These are phyloP conservation scores for Flaveria robusta DNA, from an alignment of 129 eudicot genomes.

Conservation along the genomic window DNA sequence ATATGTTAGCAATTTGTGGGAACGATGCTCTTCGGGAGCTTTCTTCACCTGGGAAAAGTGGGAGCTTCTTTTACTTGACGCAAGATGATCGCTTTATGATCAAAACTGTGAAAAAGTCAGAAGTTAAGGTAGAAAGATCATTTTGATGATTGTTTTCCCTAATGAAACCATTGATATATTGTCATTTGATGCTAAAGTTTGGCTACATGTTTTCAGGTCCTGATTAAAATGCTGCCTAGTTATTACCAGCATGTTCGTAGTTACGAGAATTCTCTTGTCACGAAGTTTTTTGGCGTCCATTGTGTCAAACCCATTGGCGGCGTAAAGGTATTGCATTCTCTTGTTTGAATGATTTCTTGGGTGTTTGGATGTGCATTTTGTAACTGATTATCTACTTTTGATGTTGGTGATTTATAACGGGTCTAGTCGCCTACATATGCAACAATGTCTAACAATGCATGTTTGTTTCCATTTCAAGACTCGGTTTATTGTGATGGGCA, in stretches of 20 bases:
- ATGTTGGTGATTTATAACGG: too few relatives aligned
- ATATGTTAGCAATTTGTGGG: constrained; percentile 95
- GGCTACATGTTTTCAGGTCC: constrained; percentile 51
- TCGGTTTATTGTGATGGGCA: constrained; percentile 95
- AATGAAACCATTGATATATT: constrained; percentile 2
- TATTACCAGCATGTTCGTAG: constrained; percentile 83
- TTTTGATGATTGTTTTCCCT: background rate
- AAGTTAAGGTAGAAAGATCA: constrained; percentile 76
- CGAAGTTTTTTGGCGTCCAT: constrained; percentile 91
- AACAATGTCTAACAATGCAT: background rate
- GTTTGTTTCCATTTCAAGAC: constrained; percentile 46
- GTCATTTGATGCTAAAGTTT: constrained; percentile 22
- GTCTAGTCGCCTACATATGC: background rate
- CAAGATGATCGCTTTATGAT: constrained; percentile 97
- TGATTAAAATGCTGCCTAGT: constrained; percentile 88
- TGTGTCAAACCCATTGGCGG: constrained; percentile 98
- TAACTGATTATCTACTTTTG: background rate
- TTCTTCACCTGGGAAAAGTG: constrained; percentile 98
- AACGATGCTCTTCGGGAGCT: constrained; percentile 95
- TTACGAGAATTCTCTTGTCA: constrained; percentile 84
- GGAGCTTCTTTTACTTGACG: constrained; percentile 95
- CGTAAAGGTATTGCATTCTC: constrained; percentile 52
- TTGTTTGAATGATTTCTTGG: background rate
- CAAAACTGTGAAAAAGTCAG: constrained; percentile 96
- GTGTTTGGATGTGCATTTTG: constrained; percentile 9